Percentiles rank a stretch among this genome's conserved stretches.
phyloP scores from a whole-genome alignment of 371 early-diverging fungal genomes.

The Rhizopus arrhizus region DNA sequence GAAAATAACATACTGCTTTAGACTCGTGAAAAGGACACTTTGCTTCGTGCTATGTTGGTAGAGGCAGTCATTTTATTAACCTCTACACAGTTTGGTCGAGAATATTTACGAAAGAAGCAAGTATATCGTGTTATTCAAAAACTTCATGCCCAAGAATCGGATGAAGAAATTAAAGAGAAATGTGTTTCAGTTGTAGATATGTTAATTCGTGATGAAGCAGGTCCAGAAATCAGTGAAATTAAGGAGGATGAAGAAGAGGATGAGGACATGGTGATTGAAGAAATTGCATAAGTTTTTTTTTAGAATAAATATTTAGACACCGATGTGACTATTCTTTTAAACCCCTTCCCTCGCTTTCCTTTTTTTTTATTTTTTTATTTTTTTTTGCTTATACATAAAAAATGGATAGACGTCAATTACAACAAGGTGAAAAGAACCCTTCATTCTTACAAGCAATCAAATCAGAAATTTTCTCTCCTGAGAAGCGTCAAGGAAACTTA shows the following conservation, averaged over 20 bases:
- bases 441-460: constrained; percentile 49
- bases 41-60: constrained; percentile 70
- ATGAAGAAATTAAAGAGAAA: constrained; percentile 66
- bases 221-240: constrained; percentile 31
- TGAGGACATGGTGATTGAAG: constrained; percentile 61
- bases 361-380: constrained; percentile 12
- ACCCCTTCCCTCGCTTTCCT: constrained; percentile 3
- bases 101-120: constrained; percentile 75
- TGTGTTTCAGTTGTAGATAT: constrained; percentile 83
- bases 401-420: constrained; percentile 39
- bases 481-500: constrained; percentile 61
- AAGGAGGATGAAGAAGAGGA: constrained; percentile 46
- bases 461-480: constrained; percentile 51
- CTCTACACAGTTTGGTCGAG: constrained; percentile 75
- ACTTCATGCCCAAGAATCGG: constrained; percentile 72
- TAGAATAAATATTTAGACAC: neutral
- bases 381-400: constrained; percentile 1
- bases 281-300: constrained; percentile 43
- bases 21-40: constrained; percentile 82
- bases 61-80: constrained; percentile 84
- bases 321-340: constrained; percentile 1
- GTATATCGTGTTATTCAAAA: constrained; percentile 88
- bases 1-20: constrained; percentile 7
- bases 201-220: constrained; percentile 85
- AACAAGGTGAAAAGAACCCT: constrained; percentile 30